Conservation (phyloP, 768 basidiomycete species). For the Suillus lakei region DNA sequence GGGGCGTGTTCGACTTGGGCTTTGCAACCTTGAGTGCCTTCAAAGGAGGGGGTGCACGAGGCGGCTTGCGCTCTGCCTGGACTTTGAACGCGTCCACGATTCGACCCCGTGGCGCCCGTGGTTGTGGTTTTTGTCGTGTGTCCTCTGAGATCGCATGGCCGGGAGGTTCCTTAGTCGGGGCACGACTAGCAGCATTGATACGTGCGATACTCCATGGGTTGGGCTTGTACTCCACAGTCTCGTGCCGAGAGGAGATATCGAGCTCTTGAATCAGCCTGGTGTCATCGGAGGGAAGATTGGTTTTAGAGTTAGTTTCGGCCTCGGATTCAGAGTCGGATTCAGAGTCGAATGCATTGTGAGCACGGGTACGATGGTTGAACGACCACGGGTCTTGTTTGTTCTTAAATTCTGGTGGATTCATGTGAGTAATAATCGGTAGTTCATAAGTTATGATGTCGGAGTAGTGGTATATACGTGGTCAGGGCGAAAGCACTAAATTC, state of each 20-base stretch:
- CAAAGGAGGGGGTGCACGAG: not conserved
- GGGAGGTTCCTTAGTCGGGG: slow-evolving; percentile 11
- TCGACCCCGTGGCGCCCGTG: slow-evolving; percentile 28
- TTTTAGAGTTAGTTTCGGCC: slow-evolving; percentile 13
- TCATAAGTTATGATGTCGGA: not conserved
- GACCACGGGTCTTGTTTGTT: slow-evolving; percentile 26
- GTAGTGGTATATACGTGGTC: not conserved
- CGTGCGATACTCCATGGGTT: slow-evolving; percentile 86
- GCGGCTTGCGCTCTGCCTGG: slow-evolving; percentile 34
- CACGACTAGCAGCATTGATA: slow-evolving; percentile 70
- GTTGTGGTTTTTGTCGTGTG: slow-evolving; percentile 7
- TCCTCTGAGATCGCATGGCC: not conserved
- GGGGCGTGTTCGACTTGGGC: slow-evolving; percentile 5
- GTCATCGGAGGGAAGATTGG: slow-evolving; percentile 24
- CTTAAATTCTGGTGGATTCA: not conserved
- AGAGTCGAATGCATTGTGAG: slow-evolving; percentile 16
- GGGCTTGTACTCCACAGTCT: slow-evolving; percentile 66
- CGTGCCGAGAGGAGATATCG: slow-evolving; percentile 63
- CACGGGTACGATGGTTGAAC: slow-evolving; percentile 26
- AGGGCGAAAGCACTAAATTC: not conserved
- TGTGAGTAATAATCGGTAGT: not conserved
- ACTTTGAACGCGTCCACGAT: slow-evolving; percentile 54
- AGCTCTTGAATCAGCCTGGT: slow-evolving; percentile 48
- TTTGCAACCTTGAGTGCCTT: slow-evolving; percentile 6
- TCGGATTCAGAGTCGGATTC: slow-evolving; percentile 27